Conservation (phyloP, 2,329 filamentous ascomycete species). For the Elsinoe fawcettii region DNA sequence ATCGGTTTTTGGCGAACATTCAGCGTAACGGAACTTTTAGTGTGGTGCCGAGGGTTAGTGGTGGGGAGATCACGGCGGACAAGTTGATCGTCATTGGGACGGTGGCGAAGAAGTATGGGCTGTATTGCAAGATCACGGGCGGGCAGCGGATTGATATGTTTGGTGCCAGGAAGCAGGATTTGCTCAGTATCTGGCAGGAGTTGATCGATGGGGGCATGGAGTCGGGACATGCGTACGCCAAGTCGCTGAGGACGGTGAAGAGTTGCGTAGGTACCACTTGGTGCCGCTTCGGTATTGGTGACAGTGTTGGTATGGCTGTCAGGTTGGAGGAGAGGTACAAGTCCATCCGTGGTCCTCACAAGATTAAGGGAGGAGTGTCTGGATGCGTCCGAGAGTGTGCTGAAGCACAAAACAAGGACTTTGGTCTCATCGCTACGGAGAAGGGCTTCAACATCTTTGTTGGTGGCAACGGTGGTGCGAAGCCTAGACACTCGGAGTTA, state of each 20-base stretch:
- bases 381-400: constrained; percentile 90
- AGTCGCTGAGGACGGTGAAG: constrained; percentile 82
- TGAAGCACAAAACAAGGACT: constrained; percentile 89
- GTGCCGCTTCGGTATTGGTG: constrained; percentile 82
- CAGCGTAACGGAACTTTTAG: constrained; percentile 88
- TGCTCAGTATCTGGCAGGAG: constrained; percentile 72
- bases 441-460: constrained; percentile 93
- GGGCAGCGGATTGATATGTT: constrained; percentile 92
- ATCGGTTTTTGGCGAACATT: constrained; percentile 80
- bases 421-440: constrained; percentile 83
- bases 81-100: constrained; percentile 76
- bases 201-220: constrained; percentile 82
- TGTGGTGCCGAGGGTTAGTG: constrained; percentile 74
- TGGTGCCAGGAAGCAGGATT: constrained; percentile 78
- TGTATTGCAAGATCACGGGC: constrained; percentile 90
- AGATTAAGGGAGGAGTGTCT: constrained; percentile 83
- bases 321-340: constrained; percentile 86
- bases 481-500: constrained; percentile 72
- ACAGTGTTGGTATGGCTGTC: constrained; percentile 86
- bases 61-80: constrained; percentile 79
- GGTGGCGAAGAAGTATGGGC: constrained; percentile 72
- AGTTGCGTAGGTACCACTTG: constrained; percentile 86
- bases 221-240: constrained; percentile 84
- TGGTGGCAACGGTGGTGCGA: constrained; percentile 80
- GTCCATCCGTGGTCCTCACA: constrained; percentile 79